phyloP scores from a whole-genome alignment of 108 stramenopile species.

The Nannochloropsis oceanica region DNA sequence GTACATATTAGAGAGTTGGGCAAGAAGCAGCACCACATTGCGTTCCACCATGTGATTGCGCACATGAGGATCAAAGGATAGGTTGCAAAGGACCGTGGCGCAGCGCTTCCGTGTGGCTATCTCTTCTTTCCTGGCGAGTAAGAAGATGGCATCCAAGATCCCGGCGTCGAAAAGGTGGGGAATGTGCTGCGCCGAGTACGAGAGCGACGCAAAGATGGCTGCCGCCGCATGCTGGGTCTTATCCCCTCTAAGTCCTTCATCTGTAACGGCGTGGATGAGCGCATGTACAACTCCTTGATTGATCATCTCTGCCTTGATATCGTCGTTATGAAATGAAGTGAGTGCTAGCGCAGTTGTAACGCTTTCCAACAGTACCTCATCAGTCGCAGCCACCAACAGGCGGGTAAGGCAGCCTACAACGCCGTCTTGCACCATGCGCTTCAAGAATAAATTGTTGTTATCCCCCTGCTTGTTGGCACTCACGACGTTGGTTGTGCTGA shows the following conservation, averaged over 20 bases:
- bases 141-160: neutral
- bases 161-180: neutral
- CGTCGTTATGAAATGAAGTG: neutral
- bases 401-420: neutral
- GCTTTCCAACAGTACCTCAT: neutral
- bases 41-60: conserved; percentile 7
- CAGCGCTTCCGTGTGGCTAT: neutral
- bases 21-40: conserved; percentile 17
- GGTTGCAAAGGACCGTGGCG: neutral
- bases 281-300: neutral
- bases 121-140: neutral
- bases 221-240: neutral
- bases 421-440: neutral
- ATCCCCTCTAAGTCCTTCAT: neutral
- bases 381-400: neutral
- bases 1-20: conserved; percentile 23
- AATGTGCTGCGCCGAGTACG: neutral
- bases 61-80: neutral
- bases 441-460: neutral
- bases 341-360: neutral
- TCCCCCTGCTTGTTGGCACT: neutral
- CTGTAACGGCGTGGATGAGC: neutral
- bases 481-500: neutral
- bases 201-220: neutral
- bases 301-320: neutral